A percentile compares a stretch with the other conserved stretches of the same genome.
Conservation (phyloP, 768 basidiomycete species). For the Leccinum truebloodii region DNA sequence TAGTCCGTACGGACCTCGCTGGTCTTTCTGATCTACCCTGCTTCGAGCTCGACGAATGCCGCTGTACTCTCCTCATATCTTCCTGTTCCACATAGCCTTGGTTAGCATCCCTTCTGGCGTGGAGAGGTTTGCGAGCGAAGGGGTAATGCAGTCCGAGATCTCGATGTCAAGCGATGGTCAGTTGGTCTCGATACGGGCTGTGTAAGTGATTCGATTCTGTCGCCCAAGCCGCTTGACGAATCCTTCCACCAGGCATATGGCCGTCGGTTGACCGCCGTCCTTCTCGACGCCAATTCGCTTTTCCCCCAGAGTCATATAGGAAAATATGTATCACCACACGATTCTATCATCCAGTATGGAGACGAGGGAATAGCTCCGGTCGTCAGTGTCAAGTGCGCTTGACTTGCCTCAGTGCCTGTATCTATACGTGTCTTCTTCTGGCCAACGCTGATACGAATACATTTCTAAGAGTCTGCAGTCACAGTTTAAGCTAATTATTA, state of each 20-base stretch:
- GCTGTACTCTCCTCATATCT: no score
- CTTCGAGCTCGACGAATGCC: no score
- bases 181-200: conserved; percentile 89
- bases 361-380: conserved; percentile 52
- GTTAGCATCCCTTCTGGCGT: no score
- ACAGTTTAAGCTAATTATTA: no score
- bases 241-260: conserved; percentile 50
- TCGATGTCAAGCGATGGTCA: conserved; percentile 82
- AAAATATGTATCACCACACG: conserved; percentile 18
- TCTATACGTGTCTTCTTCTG: not conserved
- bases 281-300: conserved; percentile 45
- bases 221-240: not conserved
- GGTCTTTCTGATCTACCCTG: no score
- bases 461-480: not conserved
- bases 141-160: conserved; percentile 53
- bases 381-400: conserved; percentile 50
- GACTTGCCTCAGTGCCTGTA: not conserved
- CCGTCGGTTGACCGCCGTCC: conserved; percentile 60
- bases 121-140: no score
- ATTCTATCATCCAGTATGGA: conserved; percentile 51
- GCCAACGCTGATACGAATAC: not conserved
- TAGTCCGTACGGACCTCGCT: no score
- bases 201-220: conserved; percentile 43
- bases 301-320: conserved; percentile 9
- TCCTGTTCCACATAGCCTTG: no score